phyloP scores from a whole-genome alignment of 225 moss, liverwort and hornwort species.

The Pseudisothecium myosuroides region DNA sequence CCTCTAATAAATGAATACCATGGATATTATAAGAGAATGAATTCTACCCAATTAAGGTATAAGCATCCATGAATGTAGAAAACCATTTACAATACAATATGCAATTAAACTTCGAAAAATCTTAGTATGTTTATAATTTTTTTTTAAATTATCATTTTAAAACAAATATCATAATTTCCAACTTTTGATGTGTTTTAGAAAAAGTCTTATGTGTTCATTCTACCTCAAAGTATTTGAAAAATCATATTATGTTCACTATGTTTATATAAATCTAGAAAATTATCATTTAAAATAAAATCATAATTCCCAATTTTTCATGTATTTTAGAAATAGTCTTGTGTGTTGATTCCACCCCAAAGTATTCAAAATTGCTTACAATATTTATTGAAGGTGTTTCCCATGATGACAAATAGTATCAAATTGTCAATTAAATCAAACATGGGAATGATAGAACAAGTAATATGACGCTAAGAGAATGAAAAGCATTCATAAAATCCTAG shows the following conservation, averaged over 20 bases:
- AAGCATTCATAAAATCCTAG: background rate
- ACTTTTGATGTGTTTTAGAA: background rate
- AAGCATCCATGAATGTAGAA: background rate
- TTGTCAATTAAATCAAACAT: background rate
- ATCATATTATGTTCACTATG: no score
- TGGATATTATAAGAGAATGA: background rate
- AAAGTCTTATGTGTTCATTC: background rate
- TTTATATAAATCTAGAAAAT: background rate
- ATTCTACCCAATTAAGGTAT: background rate
- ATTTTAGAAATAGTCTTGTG: background rate
- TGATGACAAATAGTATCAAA: background rate
- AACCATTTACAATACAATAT: background rate
- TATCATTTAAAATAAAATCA: background rate
- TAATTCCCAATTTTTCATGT: background rate
- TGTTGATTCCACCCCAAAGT: background rate
- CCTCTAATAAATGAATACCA: background rate
- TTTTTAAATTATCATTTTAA: background rate
- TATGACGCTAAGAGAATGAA: background rate
- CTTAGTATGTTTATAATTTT: no score
- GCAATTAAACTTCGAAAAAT: background rate
- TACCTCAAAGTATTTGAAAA: background rate
- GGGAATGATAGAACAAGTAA: no score
- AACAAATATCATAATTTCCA: no score
- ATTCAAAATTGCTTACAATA: background rate
- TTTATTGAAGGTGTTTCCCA: background rate